Evolutionary conservation across 2,329 filamentous ascomycete genomes (phyloP), one percentile per base, ranked within the genome.

Genomic region (Ascochyta rabiei): DNA sequence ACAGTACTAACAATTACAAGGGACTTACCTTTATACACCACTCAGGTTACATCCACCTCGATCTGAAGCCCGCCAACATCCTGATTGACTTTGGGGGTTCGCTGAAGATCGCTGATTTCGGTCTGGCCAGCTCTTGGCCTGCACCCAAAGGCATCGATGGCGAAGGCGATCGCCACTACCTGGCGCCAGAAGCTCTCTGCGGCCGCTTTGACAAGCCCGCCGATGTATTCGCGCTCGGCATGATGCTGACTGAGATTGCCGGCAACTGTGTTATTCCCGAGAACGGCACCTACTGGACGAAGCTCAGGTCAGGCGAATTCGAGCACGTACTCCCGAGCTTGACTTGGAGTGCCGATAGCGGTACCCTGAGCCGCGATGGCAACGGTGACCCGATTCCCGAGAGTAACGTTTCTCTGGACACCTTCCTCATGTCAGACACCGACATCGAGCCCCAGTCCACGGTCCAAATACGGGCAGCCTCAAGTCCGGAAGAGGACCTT

Each of bases 151-250:
- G 87, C 50, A 89, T 95, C 57, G 92, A 97, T 63, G 89, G 90
- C 37, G 95, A 99, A 78, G 95, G 95, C 28, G 95, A 99, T 72
- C 90, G 95, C 44, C 91, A 96, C 72, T 99, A 99, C 73, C 93
- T 99, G 71, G 93, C 90, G 1, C 93, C 93, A 0, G 95, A 99
- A 75, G 91, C 96, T 58, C 85, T 99, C 18, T 86, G 86, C 69
- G 93, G 93, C 37, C 85, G 87, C 60, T 95, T 89, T 64, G 92
- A 96, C 77, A 95, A 93, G 74, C 90, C 93, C 33, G 90, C 92
- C 31, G 95, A 99, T 75, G 85, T 99, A 45, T 99, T 97, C 75
- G 91, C 95, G 10, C 85, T 99, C 26, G 95, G 95, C 46, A 85
- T 98, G 66, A 96, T 98, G 75, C 90, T 96, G 73, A 86, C 97